Evolutionary conservation across 1,284 basidiomycete species (phyloP), one percentile per base, ranked within the genome.

Genomic region (Fereydounia khargensis): DNA sequence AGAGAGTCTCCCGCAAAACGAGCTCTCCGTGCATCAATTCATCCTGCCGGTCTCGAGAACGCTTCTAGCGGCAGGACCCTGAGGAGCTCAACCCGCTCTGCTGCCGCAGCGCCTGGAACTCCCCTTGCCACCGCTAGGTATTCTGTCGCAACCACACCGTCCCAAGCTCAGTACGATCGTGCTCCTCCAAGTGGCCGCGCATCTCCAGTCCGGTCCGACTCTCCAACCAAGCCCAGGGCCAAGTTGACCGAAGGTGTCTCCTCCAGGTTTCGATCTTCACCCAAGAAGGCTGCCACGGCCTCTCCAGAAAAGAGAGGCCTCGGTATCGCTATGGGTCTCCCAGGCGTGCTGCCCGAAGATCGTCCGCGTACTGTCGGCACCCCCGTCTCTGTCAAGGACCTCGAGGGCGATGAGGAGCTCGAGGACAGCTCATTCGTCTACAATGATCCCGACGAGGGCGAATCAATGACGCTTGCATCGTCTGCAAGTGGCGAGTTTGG

Each of bases 361-460:
- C 9, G 31, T 6, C 31, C 17, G 9, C 10, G 31, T 4, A 4
- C 31, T n/a, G n/a, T n/a, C n/a, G n/a, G n/a, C n/a, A n/a, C n/a
- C 31, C 9, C 31, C 9, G 4, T 33, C 31, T 4, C 31, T 18
- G 16, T 4, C 24, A 7, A 25, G 23, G 33, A 35, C 37, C 13
- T 27, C 4, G 28, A 31, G 7, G 14, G 5, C 16, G 25, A 41
- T 4, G 34, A 36, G 21, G 45, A 46, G 21, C 18, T 28, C 7
- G 46, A 43, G 19, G 35, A 70, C 21, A 52, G 51, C 34, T 68
- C 65, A 8, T 70, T 70, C 34, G 59, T 68, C n/a, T 58, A 68
- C 33, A 48, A 60, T 23, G 63, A 60, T 0, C 47, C 46, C 3
- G 41, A 35, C 13, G 30, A 32, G 16, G 13, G 32, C 19, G 34